Conservation (phyloP, 345 rosid species). For the Eucalyptus tenuipes region DNA sequence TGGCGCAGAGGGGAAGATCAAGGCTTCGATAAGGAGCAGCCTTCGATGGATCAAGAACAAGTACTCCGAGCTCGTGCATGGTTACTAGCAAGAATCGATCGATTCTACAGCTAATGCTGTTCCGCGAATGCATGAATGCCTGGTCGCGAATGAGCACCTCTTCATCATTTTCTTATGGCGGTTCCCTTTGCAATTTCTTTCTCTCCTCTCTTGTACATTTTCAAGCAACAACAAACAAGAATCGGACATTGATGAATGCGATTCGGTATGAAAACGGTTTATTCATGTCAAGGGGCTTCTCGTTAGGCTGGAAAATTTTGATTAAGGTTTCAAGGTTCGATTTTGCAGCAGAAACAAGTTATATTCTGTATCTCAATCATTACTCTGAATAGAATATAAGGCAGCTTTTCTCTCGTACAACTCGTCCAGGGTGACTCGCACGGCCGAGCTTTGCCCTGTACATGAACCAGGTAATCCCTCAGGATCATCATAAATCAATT, state of each 20-base stretch:
- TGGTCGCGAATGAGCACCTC: neutral
- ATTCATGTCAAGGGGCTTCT: neutral
- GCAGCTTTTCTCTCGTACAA: neutral
- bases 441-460: neutral
- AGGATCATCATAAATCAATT: neutral
- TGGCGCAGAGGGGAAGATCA: conserved; percentile 14
- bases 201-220: neutral
- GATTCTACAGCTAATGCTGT: neutral
- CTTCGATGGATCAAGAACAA: conserved; percentile 36
- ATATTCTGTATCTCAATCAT: neutral
- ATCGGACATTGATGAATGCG: neutral
- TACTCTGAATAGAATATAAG: neutral
- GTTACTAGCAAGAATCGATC: conserved; percentile 1
- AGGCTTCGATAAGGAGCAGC: conserved; percentile 9
- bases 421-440: neutral
- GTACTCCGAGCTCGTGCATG: conserved; percentile 11
- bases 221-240: neutral
- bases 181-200: neutral
- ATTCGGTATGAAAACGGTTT: neutral
- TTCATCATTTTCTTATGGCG: neutral
- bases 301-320: neutral
- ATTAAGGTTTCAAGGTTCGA: neutral
- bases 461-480: neutral
- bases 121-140: neutral
- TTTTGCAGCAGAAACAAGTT: neutral